Base-by-base conservation (phyloP, 129 eudicot genomes). In the Heracleum sosnowskyi region DNA sequence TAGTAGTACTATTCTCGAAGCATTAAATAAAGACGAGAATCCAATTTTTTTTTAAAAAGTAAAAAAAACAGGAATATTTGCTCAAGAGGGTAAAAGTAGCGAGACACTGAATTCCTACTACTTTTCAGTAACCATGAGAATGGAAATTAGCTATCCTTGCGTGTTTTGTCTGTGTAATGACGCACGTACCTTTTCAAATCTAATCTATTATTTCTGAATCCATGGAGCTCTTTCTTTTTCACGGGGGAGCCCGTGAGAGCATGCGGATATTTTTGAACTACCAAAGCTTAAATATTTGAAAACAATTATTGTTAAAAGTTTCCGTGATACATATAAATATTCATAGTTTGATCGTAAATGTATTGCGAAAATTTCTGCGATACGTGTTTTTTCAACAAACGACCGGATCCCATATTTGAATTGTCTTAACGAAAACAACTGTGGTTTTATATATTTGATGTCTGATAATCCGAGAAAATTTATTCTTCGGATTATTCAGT, bases 101-200 rank as follows among this genome's bases (percentile, higher is more conserved):
- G 45, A 51, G 16, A 34, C 78, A 29, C 77, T 73, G 80, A 49
- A 68, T 60, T n/a, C n/a, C 68, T 11, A 85, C 80, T 36, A 81
- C 86, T 81, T 81, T 83, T 78, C 86, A 83, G 89, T 63, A 81
- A 83, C 83, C 87, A 81, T 81, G 87, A 57, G 82, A 88, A 79
- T n/a, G 86, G 87, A 79, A 74, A 63, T 26, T 60, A n/a, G 33
- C 33, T 1, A 33, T 4, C 13, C 47, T 57, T 24, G 66, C 66
- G 66, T 8, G 66, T 57, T 57, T 57, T 57, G 31, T 57, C 66
- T 2, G 1, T 57, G 15, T 57, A 57, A 57, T 57, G 31, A 57
- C 66, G 66, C 29, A 57, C 26, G 64, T 55, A n/a, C 66, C 16
- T 60, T 60, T 60, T 12, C 29, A 22, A 24, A 55, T 55, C 64